Conservation (phyloP, 2,329 filamentous ascomycete genomes). For the Botryotinia calthae region DNA sequence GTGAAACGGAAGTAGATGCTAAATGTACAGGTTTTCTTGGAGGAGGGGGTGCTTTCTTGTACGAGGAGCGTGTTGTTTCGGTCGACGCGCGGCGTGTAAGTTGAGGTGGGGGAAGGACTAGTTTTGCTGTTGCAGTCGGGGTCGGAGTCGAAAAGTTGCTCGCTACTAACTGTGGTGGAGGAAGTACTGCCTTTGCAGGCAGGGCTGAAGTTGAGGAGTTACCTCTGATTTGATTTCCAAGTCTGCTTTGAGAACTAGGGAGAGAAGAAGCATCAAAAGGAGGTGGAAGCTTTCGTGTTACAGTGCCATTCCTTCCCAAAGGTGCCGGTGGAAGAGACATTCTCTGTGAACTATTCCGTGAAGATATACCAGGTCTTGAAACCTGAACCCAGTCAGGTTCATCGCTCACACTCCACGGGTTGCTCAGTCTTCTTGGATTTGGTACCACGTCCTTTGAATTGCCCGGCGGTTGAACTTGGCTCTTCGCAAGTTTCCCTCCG, state of each 20-base stretch:
- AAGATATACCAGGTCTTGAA: conserved; percentile 41
- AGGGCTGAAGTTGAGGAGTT: conserved; percentile 11
- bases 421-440: conserved; percentile 72
- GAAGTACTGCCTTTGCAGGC: conserved; percentile 21
- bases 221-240: conserved; percentile 22
- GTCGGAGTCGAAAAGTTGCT: conserved; percentile 17
- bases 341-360: conserved; percentile 18
- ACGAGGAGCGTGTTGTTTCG: conserved; percentile 33
- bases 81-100: conserved; percentile 32
- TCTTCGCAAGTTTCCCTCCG: conserved; percentile 68
- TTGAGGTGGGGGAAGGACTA: conserved; percentile 24
- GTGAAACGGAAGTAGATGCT: conserved; percentile 25
- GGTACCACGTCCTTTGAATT: conserved; percentile 62
- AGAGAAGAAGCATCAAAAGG: conserved; percentile 28
- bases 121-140: conserved; percentile 17
- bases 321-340: conserved; percentile 23
- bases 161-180: conserved; percentile 22
- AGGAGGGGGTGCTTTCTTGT: conserved; percentile 36
- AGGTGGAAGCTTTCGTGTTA: conserved; percentile 36
- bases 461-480: conserved; percentile 57
- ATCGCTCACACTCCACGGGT: conserved; percentile 72
- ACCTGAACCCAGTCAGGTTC: conserved; percentile 83
- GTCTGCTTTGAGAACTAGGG: conserved; percentile 12
- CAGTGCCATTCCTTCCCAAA: conserved; percentile 24
- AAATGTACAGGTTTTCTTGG: conserved; percentile 38